Evolutionary conservation across 163 green algal species (phyloP).

Genomic region (Scenedesmus sp.): DNA sequence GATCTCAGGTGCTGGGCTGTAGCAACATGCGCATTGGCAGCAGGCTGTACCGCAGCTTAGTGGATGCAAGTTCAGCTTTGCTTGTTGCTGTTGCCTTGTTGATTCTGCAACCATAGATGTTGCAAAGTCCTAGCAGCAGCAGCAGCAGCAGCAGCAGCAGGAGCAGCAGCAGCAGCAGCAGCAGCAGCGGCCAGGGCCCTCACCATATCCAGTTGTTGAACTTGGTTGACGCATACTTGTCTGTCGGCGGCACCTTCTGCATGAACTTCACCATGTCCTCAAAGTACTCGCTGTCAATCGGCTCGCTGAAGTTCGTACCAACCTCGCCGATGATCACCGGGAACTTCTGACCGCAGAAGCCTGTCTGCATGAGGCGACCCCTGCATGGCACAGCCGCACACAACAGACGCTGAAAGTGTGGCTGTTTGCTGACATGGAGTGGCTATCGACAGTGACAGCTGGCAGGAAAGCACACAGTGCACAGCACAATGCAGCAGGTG

Average conservation of each 20-base stretch:
- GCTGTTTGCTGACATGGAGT: too few species aligned
- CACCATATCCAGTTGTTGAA: conserved; percentile 41
- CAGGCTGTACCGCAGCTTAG: background rate
- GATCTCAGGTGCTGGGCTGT: background rate
- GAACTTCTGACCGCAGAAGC: conserved; percentile 44
- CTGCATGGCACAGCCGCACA: background rate
- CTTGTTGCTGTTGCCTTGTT: background rate
- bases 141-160: background rate
- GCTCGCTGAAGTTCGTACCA: conserved; percentile 5
- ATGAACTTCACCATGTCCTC: conserved; percentile 10
- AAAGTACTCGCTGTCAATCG: background rate
- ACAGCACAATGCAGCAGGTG: too few species aligned
- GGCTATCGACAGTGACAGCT: too few species aligned
- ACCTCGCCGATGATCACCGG: conserved; percentile 18
- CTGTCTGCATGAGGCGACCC: conserved; percentile 34
- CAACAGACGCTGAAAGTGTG: background rate
- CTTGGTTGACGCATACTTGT: background rate
- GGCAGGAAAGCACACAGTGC: too few species aligned
- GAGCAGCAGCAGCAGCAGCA: too few species aligned
- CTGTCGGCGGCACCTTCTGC: background rate
- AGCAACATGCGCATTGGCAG: background rate
- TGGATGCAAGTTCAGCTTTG: background rate
- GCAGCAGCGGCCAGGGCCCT: background rate
- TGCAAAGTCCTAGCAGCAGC: background rate
- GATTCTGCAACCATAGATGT: background rate